phyloP scores from a whole-genome alignment of 108 stramenopile species.

The Skeletonema menzelii region DNA sequence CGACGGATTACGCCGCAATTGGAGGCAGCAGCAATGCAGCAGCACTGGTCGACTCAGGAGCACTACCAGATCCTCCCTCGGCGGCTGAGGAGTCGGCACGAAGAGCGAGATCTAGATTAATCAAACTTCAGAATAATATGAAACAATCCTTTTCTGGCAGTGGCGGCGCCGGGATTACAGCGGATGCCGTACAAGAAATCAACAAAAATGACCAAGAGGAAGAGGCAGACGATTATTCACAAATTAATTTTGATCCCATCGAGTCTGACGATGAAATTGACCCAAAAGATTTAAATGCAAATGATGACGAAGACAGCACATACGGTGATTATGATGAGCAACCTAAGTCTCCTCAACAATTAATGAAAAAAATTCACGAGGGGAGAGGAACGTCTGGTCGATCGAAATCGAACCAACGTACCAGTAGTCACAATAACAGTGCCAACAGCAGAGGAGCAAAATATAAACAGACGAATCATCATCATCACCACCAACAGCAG shows the following conservation, averaged over 20 bases:
- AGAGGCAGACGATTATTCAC: conserved; percentile 32
- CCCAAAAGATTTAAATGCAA: background rate
- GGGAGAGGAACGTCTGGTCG: background rate
- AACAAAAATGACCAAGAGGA: conserved; percentile 12
- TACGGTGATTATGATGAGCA: background rate
- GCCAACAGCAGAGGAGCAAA: background rate
- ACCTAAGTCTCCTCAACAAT: conserved; percentile 9
- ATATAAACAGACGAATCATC: background rate
- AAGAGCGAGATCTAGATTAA: conserved; percentile 31
- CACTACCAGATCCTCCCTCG: conserved; percentile 2
- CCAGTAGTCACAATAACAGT: too few species aligned
- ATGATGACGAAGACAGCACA: background rate
- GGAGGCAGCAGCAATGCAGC: background rate
- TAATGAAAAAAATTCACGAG: conserved; percentile 14
- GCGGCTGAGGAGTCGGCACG: conserved; percentile 19
- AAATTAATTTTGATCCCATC: conserved; percentile 34
- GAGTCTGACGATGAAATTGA: conserved; percentile 31
- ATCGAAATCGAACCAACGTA: background rate
- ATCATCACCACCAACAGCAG: background rate
- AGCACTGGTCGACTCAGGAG: background rate
- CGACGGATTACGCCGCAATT: background rate
- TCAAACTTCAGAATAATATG: conserved; percentile 12
- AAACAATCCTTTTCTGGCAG: background rate
- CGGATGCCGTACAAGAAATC: background rate
- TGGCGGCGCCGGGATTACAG: background rate